A percentile compares a stretch with the other conserved stretches of the same genome.
Conservation (phyloP, 306 rosid genomes). For the Sophora flavescens region DNA sequence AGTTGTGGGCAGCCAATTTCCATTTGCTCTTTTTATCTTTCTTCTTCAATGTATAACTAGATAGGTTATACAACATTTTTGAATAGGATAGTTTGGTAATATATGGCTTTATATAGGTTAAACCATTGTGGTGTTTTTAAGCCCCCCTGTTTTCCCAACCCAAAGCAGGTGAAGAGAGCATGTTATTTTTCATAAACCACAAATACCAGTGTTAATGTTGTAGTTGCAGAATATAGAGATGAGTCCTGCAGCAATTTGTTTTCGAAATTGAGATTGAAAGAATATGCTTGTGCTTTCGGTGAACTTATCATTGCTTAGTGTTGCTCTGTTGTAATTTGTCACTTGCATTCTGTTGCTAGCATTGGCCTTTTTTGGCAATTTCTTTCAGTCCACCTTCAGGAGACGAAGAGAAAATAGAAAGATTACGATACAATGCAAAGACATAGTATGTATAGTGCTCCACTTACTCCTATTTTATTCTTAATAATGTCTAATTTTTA, state of each 20-base stretch:
- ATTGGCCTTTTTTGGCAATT: constrained; percentile 5
- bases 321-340: constrained; percentile 34
- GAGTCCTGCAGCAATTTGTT: constrained; percentile 24
- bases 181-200: constrained; percentile 1
- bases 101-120: constrained; percentile 37
- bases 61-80: constrained; percentile 45
- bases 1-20: constrained; percentile 41
- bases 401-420: neutral
- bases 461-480: constrained; percentile 1
- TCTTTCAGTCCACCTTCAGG: neutral
- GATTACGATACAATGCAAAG: neutral
- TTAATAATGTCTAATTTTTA: neutral
- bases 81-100: constrained; percentile 45
- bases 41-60: constrained; percentile 29
- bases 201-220: constrained; percentile 27
- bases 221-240: constrained; percentile 38
- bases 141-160: constrained; percentile 31
- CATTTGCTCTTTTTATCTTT: constrained; percentile 21
- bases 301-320: neutral
- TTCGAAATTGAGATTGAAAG: constrained; percentile 30
- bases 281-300: constrained; percentile 4
- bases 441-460: constrained; percentile 25
- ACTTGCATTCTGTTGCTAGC: neutral
- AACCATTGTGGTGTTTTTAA: constrained; percentile 34
- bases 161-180: constrained; percentile 32